A percentile compares a stretch with the other conserved stretches of the same genome.
Conservation (phyloP, 2,329 filamentous ascomycete genomes). For the Fusarium denticulatum region DNA sequence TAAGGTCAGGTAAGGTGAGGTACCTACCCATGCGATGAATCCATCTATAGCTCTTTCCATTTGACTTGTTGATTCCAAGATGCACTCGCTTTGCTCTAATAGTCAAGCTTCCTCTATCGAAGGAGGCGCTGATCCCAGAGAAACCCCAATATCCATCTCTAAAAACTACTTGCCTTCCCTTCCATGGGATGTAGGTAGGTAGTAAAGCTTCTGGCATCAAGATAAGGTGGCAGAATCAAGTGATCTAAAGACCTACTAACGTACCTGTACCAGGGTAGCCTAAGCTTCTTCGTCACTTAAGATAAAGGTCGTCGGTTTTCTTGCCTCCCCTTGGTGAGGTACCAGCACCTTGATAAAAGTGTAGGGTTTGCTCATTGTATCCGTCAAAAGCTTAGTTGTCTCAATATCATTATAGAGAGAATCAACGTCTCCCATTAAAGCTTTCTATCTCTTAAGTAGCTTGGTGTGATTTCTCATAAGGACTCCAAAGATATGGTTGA, state of each 20-base stretch:
- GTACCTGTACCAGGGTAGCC: background rate
- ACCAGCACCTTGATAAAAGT: background rate
- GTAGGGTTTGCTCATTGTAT: background rate
- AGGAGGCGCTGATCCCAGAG: background rate
- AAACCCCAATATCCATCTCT: background rate
- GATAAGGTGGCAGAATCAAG: background rate
- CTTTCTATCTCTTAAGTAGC: background rate
- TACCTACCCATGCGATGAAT: background rate
- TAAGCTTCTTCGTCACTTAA: background rate
- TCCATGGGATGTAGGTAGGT: background rate
- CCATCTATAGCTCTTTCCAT: background rate
- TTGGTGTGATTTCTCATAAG: background rate
- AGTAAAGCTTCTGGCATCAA: background rate
- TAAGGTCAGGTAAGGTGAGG: background rate
- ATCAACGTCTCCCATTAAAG: background rate
- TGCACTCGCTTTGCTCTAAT: background rate
- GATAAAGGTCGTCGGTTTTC: background rate
- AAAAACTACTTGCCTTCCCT: background rate
- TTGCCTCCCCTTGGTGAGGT: background rate
- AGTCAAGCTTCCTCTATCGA: background rate
- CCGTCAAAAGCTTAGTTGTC: background rate
- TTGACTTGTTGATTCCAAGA: background rate
- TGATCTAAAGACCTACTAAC: background rate
- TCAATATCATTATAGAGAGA: background rate
- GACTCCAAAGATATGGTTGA: background rate